Base-by-base conservation (phyloP, 2,329 filamentous ascomycete genomes). In the Domatiomyces globalis region DNA sequence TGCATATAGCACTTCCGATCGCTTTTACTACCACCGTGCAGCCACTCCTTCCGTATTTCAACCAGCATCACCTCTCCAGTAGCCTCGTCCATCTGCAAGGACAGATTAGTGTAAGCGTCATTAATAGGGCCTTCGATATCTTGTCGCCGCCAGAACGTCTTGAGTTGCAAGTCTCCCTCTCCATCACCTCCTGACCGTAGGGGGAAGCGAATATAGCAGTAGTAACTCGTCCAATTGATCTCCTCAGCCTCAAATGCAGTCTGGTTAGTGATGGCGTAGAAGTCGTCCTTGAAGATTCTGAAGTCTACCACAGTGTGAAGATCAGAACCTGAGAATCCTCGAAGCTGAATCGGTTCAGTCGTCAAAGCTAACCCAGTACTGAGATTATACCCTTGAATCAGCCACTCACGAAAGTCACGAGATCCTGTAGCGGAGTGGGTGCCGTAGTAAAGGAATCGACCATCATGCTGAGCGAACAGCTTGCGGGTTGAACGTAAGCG, bases 221-320 rank as follows among this genome's bases (percentile, higher is more conserved):
- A 89, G 61, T 78, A 84, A 0, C 81, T 85, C 0, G 78, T 79
- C 75, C 78, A 84, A 52, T 83, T 77, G 4, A 78, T 71, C 52
- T 83, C 78, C 52, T 83, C 77, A 0, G 77, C 71, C 52, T 83
- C 77, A 49, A 79, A 77, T 2, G 74, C 73, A 1, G 75, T 76
- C 56, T 81, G 75, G 56, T 80, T 88, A 0, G 84, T 84, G 5
- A 88, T 67, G 0, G 76, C 81, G 58, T 88, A 88, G 43, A 89
- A 79, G 58, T 79, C 71, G 8, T 71, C 74, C 39, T 79, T 71
- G 54, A 84, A 72, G 17, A 88, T 76, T 54, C 85, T 82, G 61
- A 89, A 88, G 54, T 78, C 84, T n/a, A 85, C 71, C 0, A 78
- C 81, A 9, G 75, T 76, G 5, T 80, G 81, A 29, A 87, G 72